Evolutionary conservation across 805 yeast genomes (phyloP), one percentile per base, ranked within the genome.

Genomic region (Cyberlindnera galapagoensis): DNA sequence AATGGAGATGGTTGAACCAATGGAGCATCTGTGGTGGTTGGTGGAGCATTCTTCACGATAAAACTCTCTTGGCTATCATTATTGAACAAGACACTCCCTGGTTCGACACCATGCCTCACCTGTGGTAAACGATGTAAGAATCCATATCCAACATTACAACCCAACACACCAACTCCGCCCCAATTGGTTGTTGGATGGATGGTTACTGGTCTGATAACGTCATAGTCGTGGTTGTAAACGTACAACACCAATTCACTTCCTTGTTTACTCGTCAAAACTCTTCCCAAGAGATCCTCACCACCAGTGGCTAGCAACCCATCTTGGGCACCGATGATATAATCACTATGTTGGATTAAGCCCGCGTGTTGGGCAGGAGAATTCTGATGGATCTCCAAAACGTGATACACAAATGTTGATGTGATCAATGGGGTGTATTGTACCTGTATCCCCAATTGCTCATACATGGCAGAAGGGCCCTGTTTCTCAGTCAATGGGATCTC

Each of bases 131-230:
- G 63, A 52, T 90, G 97, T 31, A 90, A 62, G 31, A 82, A 67
- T 0, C 98, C 98, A 49, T 87, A 88, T 0, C 97, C 97, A 13
- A 90, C 94, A 43, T 88, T 94, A 59, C 96, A 87, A 3, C 98
- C 98, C 22, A 90, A 60, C 22, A 86, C 63, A 2, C 95, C 95
- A 42, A 64, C 70, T 11, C 88, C 86, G 17, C 87, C 85, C 86
- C 92, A 83, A 12, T 62, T 56, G n/a, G 69, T 67, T n/a, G 69
- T 62, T 3, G 85, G 81, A 33, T 71, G 64, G n/a, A 88, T 84
- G 0, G 83, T 76, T 4, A 90, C 88, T 0, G 95, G 95, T 46
- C 98, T 70, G 24, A 86, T 78, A 10, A 81, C 69, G 52, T 90
- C 92, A 49, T 76, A 80, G 49, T 83, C 94, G 46, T 81, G 90